phyloP scores from a whole-genome alignment of 2,329 filamentous ascomycete genomes.

The Scortechinia acanthostroma region DNA sequence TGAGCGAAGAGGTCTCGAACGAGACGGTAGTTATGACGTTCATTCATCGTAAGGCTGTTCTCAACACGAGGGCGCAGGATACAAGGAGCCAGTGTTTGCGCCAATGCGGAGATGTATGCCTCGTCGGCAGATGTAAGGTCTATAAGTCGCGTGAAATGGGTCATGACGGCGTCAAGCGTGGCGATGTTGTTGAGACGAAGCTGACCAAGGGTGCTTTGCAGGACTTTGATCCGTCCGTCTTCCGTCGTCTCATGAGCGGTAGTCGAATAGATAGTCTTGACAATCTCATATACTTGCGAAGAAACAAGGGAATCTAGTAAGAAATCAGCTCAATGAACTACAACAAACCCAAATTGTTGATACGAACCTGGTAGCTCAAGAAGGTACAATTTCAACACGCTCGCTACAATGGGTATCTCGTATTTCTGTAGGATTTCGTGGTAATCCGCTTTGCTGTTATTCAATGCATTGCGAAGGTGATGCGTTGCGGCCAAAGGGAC shows the following conservation, averaged over 20 bases:
- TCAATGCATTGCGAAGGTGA: constrained; percentile 73
- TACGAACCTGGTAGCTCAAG: constrained; percentile 82
- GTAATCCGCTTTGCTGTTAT: constrained; percentile 76
- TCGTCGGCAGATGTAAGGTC: constrained; percentile 95
- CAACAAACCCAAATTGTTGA: background rate
- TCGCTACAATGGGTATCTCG: constrained; percentile 89
- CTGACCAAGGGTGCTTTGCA: constrained; percentile 92
- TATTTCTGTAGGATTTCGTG: constrained; percentile 65
- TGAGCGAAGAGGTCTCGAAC: constrained; percentile 86
- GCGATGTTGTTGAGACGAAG: constrained; percentile 94
- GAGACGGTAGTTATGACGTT: constrained; percentile 84
- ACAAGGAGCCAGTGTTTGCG: constrained; percentile 72
- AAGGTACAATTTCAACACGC: constrained; percentile 86
- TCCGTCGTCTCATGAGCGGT: constrained; percentile 72
- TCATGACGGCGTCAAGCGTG: constrained; percentile 95
- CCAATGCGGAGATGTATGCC: constrained; percentile 69
- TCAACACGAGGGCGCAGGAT: constrained; percentile 81
- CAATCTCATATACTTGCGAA: constrained; percentile 95
- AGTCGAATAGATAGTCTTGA: constrained; percentile 91
- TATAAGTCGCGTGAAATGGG: constrained; percentile 93
- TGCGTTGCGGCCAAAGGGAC: constrained; percentile 81
- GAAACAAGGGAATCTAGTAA: constrained; percentile 85
- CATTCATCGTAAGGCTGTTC: constrained; percentile 87
- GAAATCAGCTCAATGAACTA: constrained; percentile 14
- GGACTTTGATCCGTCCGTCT: constrained; percentile 74